Base-by-base conservation (phyloP, 768 basidiomycete genomes). In the Boletus speciosus region DNA sequence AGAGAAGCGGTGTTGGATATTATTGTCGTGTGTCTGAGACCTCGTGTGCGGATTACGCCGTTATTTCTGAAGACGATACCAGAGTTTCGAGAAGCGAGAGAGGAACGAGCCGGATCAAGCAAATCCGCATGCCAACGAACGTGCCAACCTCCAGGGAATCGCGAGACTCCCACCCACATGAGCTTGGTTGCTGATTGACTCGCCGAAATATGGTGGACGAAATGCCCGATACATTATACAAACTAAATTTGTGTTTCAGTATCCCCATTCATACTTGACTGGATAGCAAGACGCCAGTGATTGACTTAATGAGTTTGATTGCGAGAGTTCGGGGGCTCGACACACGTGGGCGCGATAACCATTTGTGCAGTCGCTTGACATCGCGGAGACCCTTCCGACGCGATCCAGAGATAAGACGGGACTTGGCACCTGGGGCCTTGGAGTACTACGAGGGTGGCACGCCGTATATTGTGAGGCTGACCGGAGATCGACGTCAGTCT, bases 61-160 rank as follows among this genome's bases (percentile, higher is more conserved):
- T 38, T 35, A 4, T 34, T 19, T 32, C 34, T 16, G 48, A 37
- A 49, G 9, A 52, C 27, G 21, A 51, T 34, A 12, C 12, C 50
- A 23, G 36, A 16, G 37, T 6, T 27, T 34, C 34, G 15, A 11
- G 38, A 36, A 14, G 29, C 11, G 7, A 36, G 15, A 36, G 8
- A 29, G 29, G 27, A 23, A 16, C 16, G 27, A 19, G 5, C 23
- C 29, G 23, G 39, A 47, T 56, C 41, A 12, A 34, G n/a, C 5
- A 34, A 44, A 25, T 15, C 21, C 14, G n/a, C 14, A 16, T 40
- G 11, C 32, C 38, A 45, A 59, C 49, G 50, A 59, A 58, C 42
- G 51, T 58, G 51, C 47, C n/a, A 40, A 27, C 27, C 31, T 27
- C 7, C 16, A 46, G 16, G 36, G 25, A 38, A 43, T 0, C 14